A percentile compares a stretch with the other conserved stretches of the same genome.
Evolutionary conservation across 495 filamentous ascomycete species (phyloP).

Genomic region (Daldinia childiae): DNA sequence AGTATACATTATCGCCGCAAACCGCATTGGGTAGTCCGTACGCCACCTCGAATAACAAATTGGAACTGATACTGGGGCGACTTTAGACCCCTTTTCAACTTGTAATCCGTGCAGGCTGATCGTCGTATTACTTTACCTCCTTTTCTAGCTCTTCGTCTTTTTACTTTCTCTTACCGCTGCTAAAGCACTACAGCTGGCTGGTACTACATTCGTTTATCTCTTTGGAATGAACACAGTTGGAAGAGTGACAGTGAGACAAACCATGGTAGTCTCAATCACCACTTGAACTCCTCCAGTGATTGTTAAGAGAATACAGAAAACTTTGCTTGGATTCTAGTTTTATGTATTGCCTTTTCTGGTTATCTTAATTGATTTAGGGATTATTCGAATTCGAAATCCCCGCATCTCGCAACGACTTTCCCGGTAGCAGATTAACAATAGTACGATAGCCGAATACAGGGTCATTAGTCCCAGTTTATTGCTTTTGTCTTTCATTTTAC

Average conservation of each 20-base stretch:
- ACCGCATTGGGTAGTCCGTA: slow-evolving; percentile 30
- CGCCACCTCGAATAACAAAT: slow-evolving; percentile 26
- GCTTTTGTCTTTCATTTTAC: slow-evolving; percentile 24
- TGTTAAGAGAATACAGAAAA: slow-evolving; percentile 15
- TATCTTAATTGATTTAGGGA: slow-evolving; percentile 27
- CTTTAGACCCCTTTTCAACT: slow-evolving; percentile 8
- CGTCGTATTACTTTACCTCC: slow-evolving; percentile 17
- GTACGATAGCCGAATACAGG: background rate
- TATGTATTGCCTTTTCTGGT: background rate
- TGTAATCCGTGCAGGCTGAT: slow-evolving; percentile 5
- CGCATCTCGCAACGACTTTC: slow-evolving; percentile 27
- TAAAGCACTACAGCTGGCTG: slow-evolving; percentile 18
- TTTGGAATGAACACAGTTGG: background rate
- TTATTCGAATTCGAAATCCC: slow-evolving; percentile 20
- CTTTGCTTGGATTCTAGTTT: slow-evolving; percentile 13
- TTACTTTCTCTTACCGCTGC: background rate
- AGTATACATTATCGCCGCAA: slow-evolving; percentile 17
- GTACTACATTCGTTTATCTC: slow-evolving; percentile 33
- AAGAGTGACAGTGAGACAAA: slow-evolving; percentile 1
- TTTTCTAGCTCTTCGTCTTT: slow-evolving; percentile 5
- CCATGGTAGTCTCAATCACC: slow-evolving; percentile 18
- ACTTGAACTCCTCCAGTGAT: slow-evolving; percentile 11
- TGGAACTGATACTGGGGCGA: slow-evolving; percentile 7
- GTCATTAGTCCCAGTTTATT: background rate
- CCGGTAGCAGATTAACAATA: slow-evolving; percentile 20